These are phyloP conservation scores for Periconia macrospinosa DNA, from an alignment of 2,329 filamentous ascomycete species.

Conservation along the genomic window DNA sequence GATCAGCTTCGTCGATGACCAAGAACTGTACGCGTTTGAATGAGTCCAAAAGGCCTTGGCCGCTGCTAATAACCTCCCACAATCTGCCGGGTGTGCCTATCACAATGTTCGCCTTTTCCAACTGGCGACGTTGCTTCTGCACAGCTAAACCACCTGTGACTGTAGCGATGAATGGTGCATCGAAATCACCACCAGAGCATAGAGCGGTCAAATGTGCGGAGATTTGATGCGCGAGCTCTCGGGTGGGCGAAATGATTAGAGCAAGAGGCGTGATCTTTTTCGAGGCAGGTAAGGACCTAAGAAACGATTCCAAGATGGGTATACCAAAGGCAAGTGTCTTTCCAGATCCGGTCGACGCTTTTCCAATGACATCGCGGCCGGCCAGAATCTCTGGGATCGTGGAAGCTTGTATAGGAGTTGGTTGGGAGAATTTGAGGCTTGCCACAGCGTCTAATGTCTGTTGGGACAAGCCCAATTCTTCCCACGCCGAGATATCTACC, in stretches of 20 bases:
- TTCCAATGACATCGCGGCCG: conserved; percentile 90
- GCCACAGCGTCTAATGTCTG: conserved; percentile 73
- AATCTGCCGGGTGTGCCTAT: conserved; percentile 88
- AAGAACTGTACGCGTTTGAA: conserved; percentile 79
- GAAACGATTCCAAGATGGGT: conserved; percentile 83
- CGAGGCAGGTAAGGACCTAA: conserved; percentile 50
- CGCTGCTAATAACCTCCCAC: conserved; percentile 89
- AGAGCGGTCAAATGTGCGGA: conserved; percentile 78
- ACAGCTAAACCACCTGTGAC: conserved; percentile 90
- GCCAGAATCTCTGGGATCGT: conserved; percentile 80
- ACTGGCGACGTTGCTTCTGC: conserved; percentile 88
- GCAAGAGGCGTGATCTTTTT: conserved; percentile 55
- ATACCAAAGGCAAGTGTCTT: conserved; percentile 96
- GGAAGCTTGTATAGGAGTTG: conserved; percentile 78
- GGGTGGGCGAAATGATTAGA: conserved; percentile 84
- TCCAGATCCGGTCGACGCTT: conserved; percentile 93
- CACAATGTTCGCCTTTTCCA: conserved; percentile 86
- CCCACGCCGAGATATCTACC: conserved; percentile 78
- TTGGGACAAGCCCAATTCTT: conserved; percentile 70
- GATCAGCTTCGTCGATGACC: conserved; percentile 92
- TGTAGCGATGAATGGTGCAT: conserved; percentile 68
- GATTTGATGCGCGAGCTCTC: conserved; percentile 92
- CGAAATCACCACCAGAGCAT: conserved; percentile 67
- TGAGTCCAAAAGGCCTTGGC: conserved; percentile 66
- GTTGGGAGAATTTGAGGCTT: conserved; percentile 76